Conservation (phyloP, 2,329 filamentous ascomycete species). For the Alternaria conjuncta region DNA sequence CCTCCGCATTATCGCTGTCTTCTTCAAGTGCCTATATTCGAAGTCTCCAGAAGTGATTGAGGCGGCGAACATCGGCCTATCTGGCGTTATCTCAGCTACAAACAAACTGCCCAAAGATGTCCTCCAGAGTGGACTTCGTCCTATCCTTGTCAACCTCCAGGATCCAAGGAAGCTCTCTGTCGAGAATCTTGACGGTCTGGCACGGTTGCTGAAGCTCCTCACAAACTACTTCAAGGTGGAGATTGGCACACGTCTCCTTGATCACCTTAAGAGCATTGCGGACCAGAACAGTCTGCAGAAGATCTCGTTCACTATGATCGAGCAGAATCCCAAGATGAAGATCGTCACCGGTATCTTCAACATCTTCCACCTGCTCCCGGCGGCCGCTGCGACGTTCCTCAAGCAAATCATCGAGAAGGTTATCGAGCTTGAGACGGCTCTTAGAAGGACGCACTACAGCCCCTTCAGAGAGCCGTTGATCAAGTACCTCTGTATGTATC, state of each 20-base stretch:
- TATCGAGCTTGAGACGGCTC: conserved; percentile 82
- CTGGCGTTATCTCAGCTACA: conserved; percentile 84
- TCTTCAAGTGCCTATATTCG: conserved; percentile 97
- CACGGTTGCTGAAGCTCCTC: conserved; percentile 84
- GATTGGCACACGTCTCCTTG: conserved; percentile 89
- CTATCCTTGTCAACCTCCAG: conserved; percentile 95
- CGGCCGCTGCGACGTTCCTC: conserved; percentile 89
- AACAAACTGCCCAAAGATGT: conserved; percentile 95
- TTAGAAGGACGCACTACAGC: conserved; percentile 86
- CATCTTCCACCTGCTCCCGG: conserved; percentile 94
- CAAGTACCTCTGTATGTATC: conserved; percentile 91
- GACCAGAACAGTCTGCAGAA: conserved; percentile 81
- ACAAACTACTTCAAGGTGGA: conserved; percentile 99
- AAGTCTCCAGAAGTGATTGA: conserved; percentile 92
- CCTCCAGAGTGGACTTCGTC: conserved; percentile 88
- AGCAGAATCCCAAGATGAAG: conserved; percentile 92
- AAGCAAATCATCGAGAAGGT: conserved; percentile 87
- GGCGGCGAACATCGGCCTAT: conserved; percentile 88
- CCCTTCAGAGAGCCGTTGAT: conserved; percentile 91
- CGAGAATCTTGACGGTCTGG: conserved; percentile 88
- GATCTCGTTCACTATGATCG: conserved; percentile 92
- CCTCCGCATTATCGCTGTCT: conserved; percentile 80
- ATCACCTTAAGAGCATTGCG: conserved; percentile 90
- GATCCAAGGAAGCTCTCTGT: conserved; percentile 90
- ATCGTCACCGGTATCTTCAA: conserved; percentile 94